phyloP scores from a whole-genome alignment of 2,329 filamentous ascomycete species.

The Trematosphaeria pertusa region DNA sequence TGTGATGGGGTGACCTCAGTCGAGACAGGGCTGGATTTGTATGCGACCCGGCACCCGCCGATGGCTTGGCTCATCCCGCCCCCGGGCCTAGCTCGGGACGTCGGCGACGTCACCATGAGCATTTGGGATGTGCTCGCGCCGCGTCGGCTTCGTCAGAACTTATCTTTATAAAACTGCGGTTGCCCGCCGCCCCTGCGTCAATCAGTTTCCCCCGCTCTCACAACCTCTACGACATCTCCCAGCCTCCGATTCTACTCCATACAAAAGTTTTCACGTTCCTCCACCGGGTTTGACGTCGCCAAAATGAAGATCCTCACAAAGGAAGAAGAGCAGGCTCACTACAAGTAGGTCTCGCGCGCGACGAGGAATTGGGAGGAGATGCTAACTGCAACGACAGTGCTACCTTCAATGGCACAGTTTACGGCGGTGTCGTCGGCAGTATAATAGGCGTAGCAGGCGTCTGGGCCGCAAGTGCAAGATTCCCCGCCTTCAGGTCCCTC shows the following conservation, averaged over 20 bases:
- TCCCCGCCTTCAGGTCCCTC: slow-evolving; percentile 77
- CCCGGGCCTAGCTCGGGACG: slow-evolving; percentile 30
- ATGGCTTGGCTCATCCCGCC: slow-evolving; percentile 36
- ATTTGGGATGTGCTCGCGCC: slow-evolving; percentile 24
- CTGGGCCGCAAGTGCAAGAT: slow-evolving; percentile 71
- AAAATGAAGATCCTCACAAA: slow-evolving; percentile 94
- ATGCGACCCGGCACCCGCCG: slow-evolving; percentile 32
- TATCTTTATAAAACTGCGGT: slow-evolving; percentile 36
- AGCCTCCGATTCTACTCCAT: background rate
- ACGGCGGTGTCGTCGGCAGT: slow-evolving; percentile 75
- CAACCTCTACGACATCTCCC: background rate
- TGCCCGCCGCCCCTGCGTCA: slow-evolving; percentile 16
- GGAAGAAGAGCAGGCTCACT: slow-evolving; percentile 90
- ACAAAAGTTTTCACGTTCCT: background rate
- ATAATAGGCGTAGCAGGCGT: slow-evolving; percentile 72
- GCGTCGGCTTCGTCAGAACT: slow-evolving; percentile 16
- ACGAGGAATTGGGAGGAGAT: background rate
- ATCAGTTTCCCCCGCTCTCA: slow-evolving; percentile 1
- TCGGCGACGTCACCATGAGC: slow-evolving; percentile 49
- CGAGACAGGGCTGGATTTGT: slow-evolving; percentile 3
- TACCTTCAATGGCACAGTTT: slow-evolving; percentile 79
- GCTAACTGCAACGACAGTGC: slow-evolving; percentile 52
- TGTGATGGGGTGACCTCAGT: slow-evolving; percentile 12
- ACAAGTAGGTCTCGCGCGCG: slow-evolving; percentile 60
- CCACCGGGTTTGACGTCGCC: background rate